Conservation (phyloP, 2,329 filamentous ascomycete species). For the Arthrinium puccinioides region DNA sequence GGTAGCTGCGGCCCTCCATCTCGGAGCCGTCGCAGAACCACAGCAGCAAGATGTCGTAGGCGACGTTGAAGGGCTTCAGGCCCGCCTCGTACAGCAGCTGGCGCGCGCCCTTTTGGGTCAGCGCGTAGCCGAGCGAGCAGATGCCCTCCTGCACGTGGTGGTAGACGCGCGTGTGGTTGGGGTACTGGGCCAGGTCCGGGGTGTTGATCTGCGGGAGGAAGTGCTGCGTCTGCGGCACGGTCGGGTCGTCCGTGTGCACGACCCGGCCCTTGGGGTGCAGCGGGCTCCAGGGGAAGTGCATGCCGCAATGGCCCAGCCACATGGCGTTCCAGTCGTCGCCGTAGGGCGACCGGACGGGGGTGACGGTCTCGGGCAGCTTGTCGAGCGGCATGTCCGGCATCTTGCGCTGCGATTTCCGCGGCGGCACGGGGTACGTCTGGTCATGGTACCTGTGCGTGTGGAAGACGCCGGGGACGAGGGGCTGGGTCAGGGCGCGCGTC, state of each 20-base stretch:
- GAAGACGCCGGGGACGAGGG: slow-evolving; percentile 6
- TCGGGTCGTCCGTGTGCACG: slow-evolving; percentile 2
- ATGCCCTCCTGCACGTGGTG: slow-evolving; percentile 3
- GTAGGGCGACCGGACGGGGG: slow-evolving; percentile 6
- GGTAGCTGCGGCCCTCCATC: background rate
- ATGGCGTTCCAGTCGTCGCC: slow-evolving; percentile 27
- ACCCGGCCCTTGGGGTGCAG: slow-evolving; percentile 8
- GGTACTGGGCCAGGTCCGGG: background rate
- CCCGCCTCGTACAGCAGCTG: slow-evolving; percentile 8
- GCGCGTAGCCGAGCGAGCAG: slow-evolving; percentile 8
- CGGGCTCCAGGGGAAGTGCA: slow-evolving; percentile 9
- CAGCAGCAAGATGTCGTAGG: background rate
- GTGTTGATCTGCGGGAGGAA: slow-evolving; percentile 6
- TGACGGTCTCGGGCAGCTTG: too few species aligned
- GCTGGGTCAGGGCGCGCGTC: slow-evolving; percentile 21
- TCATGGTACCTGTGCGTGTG: too few species aligned
- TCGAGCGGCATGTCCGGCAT: too few species aligned
- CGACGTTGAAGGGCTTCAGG: slow-evolving; percentile 1
- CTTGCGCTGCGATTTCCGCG: too few species aligned
- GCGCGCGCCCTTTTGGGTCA: slow-evolving; percentile 7
- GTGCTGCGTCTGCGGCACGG: slow-evolving; percentile 9
- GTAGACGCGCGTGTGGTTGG: slow-evolving; percentile 8
- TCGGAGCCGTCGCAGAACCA: background rate
- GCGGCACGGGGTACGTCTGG: too few species aligned
- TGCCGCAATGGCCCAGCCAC: slow-evolving; percentile 30